Conservation (phyloP, 192 early-diverging fungal species). For the Backusella morwellensis region DNA sequence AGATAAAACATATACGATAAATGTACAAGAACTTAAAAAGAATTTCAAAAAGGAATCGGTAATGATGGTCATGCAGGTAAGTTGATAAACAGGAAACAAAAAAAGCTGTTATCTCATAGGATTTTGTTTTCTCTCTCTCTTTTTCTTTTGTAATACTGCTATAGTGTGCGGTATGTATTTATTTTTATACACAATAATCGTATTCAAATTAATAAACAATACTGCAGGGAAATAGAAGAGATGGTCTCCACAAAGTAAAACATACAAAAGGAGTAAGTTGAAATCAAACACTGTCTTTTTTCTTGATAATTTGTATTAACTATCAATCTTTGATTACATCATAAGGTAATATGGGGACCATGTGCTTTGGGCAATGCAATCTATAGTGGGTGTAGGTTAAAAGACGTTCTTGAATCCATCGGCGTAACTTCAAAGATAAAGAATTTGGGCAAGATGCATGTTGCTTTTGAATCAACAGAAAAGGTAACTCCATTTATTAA, state of each 20-base stretch:
- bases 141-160: slow-evolving; percentile 32
- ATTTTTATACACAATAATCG: neutral
- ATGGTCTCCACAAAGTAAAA: slow-evolving; percentile 74
- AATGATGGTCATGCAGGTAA: slow-evolving; percentile 45
- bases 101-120: neutral
- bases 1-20: slow-evolving; percentile 10
- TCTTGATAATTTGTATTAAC: neutral
- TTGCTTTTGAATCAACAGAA: slow-evolving; percentile 65
- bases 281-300: neutral
- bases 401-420: slow-evolving; percentile 66
- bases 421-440: slow-evolving; percentile 52
- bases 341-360: slow-evolving; percentile 69
- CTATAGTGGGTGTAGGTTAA: slow-evolving; percentile 76
- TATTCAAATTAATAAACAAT: neutral
- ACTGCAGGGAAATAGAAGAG: slow-evolving; percentile 68
- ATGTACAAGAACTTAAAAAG: slow-evolving; percentile 49
- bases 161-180: slow-evolving; percentile 64
- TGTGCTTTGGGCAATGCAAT: slow-evolving; percentile 78
- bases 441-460: slow-evolving; percentile 50
- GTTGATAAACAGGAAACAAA: neutral
- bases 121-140: neutral
- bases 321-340: neutral
- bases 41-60: slow-evolving; percentile 54
- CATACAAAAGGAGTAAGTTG: slow-evolving; percentile 63
- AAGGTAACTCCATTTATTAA: slow-evolving; percentile 33